A percentile compares a stretch with the other conserved stretches of the same genome.
Evolutionary conservation across 2,329 filamentous ascomycete species (phyloP).

Genomic region (Epichloe festucae): DNA sequence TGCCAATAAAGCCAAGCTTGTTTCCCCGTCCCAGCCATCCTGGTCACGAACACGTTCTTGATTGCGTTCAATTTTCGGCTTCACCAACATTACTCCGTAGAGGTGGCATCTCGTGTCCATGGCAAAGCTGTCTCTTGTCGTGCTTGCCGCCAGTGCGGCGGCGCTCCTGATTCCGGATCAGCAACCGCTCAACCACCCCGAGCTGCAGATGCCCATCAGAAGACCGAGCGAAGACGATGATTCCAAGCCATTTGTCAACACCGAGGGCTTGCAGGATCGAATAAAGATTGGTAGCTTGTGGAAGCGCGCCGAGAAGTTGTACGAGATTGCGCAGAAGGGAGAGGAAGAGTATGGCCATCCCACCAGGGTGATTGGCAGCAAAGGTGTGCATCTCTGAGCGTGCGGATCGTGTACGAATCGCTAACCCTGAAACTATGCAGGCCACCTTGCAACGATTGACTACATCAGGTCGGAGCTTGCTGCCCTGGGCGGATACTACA

Average conservation of each 20-base stretch:
- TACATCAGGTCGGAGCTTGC: slow-evolving; percentile 47
- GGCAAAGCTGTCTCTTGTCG: not conserved
- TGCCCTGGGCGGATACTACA: slow-evolving; percentile 47
- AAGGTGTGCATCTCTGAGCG: slow-evolving; percentile 27
- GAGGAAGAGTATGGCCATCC: slow-evolving; percentile 52
- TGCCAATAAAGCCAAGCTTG: too few relatives aligned
- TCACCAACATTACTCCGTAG: not conserved
- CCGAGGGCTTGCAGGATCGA: slow-evolving; percentile 39
- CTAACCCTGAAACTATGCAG: slow-evolving; percentile 18
- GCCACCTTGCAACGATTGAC: slow-evolving; percentile 49
- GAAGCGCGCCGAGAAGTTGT: slow-evolving; percentile 47
- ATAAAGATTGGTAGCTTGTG: slow-evolving; percentile 46
- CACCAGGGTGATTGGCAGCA: slow-evolving; percentile 57
- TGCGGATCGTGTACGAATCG: not conserved
- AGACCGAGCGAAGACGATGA: not conserved
- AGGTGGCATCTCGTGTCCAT: not conserved
- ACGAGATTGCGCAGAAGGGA: slow-evolving; percentile 45
- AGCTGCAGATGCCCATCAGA: not conserved
- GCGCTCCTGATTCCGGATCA: not conserved
- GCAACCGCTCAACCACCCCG: not conserved
- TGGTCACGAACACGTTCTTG: too few relatives aligned
- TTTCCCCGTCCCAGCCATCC: too few relatives aligned
- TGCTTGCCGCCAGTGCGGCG: not conserved
- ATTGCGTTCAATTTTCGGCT: too few relatives aligned
- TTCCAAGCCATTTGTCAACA: slow-evolving; percentile 33